These are phyloP conservation scores for Rosa persica DNA, from an alignment of 306 rosid species.

Conservation along the genomic window DNA sequence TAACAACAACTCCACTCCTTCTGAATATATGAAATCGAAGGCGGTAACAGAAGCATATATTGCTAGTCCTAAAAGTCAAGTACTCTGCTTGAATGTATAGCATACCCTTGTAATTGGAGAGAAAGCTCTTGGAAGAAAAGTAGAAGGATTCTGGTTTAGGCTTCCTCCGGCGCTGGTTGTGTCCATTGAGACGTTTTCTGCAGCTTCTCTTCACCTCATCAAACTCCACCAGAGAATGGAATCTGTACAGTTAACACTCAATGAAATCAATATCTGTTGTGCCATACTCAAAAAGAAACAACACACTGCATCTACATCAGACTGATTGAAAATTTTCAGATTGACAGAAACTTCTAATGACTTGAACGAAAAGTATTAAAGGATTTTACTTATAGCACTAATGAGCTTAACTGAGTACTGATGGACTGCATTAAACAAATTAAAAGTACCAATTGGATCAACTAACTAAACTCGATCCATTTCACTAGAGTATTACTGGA, in stretches of 20 bases:
- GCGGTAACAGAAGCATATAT: not conserved
- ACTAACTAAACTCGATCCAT: not conserved
- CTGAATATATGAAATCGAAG: not conserved
- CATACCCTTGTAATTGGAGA: slow-evolving; percentile 45
- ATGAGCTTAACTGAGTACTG: not conserved
- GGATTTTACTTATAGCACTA: not conserved
- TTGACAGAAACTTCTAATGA: not conserved
- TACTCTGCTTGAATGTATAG: not conserved
- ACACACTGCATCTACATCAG: not conserved
- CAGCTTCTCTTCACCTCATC: slow-evolving; percentile 69
- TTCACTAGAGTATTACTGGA: not conserved
- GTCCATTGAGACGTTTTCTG: slow-evolving; percentile 67
- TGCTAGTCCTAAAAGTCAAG: not conserved
- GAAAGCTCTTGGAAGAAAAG: slow-evolving; percentile 36
- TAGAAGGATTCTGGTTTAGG: slow-evolving; percentile 50
- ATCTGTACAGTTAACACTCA: slow-evolving; percentile 28
- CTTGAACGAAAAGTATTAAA: not conserved
- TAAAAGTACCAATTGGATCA: not conserved
- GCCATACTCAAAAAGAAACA: not conserved
- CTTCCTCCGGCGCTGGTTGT: slow-evolving; percentile 63
- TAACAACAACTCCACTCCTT: not conserved
- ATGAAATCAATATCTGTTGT: not conserved
- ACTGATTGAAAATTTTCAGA: not conserved
- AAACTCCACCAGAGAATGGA: slow-evolving; percentile 64
- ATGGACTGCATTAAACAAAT: not conserved